These are phyloP conservation scores for Fusarium chaquense DNA, from an alignment of 2,329 filamentous ascomycete species.

Conservation along the genomic window DNA sequence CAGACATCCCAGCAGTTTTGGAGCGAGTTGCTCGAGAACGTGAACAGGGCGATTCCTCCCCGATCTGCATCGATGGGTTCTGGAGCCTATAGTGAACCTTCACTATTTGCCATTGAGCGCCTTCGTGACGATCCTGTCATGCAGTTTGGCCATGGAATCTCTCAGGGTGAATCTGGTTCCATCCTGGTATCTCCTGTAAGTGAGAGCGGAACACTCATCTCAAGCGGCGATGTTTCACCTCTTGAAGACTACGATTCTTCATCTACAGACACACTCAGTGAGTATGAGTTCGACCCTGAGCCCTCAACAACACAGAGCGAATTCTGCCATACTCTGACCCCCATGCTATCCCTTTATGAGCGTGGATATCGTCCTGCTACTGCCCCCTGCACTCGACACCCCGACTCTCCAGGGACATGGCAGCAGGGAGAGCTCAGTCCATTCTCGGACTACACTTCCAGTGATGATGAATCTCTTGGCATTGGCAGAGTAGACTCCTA, in stretches of 20 bases:
- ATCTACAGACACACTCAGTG: neutral
- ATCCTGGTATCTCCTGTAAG: neutral
- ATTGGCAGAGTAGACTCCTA: neutral
- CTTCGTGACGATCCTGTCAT: neutral
- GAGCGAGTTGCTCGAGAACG: neutral
- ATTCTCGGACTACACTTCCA: neutral
- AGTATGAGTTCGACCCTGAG: neutral
- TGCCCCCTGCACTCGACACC: neutral
- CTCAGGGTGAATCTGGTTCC: neutral
- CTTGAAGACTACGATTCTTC: neutral
- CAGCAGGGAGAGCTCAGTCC: neutral
- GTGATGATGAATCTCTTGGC: neutral
- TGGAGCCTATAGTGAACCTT: neutral
- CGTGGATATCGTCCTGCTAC: neutral
- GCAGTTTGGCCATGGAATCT: too few relatives aligned
- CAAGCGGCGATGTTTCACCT: neutral
- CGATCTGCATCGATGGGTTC: neutral
- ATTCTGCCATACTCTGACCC: neutral
- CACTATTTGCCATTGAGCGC: neutral
- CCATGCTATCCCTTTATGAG: neutral
- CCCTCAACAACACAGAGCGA: neutral
- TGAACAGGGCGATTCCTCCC: neutral
- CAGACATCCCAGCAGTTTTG: neutral
- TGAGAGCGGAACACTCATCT: fast-evolving
- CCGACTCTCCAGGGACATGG: neutral